These are phyloP conservation scores for Boletales sp. DNA, from an alignment of 768 basidiomycete genomes.

Conservation along the genomic window DNA sequence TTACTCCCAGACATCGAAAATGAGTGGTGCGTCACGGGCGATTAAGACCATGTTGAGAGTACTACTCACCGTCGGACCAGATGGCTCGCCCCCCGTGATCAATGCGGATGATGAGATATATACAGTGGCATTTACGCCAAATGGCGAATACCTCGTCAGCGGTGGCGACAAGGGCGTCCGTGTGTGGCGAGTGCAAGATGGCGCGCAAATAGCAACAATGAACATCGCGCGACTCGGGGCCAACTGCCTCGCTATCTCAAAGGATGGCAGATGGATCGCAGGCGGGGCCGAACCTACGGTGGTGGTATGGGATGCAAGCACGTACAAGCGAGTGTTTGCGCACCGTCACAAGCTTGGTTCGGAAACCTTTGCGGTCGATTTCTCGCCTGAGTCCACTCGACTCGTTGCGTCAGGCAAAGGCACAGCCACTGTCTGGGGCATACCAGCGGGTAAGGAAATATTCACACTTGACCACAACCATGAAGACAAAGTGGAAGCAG, in stretches of 20 bases:
- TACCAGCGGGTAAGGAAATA: too few relatives aligned
- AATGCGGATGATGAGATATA: too few relatives aligned
- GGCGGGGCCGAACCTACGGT: neutral
- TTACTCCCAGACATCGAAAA: too few relatives aligned
- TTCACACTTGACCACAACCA: too few relatives aligned
- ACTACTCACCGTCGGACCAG: too few relatives aligned
- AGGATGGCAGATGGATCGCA: slow-evolving; percentile 1
- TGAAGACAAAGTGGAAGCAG: neutral
- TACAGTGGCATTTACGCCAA: neutral
- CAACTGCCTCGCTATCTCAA: neutral
- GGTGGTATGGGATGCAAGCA: neutral
- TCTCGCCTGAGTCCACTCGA: neutral
- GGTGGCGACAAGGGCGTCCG: neutral
- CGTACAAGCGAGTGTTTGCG: neutral
- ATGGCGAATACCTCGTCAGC: neutral
- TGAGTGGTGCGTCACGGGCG: too few relatives aligned
- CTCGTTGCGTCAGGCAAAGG: neutral
- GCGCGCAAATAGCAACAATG: neutral
- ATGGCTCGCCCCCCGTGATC: too few relatives aligned
- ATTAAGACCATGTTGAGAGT: too few relatives aligned
- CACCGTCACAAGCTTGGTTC: too few relatives aligned
- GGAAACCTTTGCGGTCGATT: neutral
- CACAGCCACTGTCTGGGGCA: neutral
- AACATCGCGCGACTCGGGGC: too few relatives aligned
- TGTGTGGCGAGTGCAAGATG: slow-evolving; percentile 2